Evolutionary conservation across 2,329 filamentous ascomycete species (phyloP), one percentile per base, ranked within the genome.

Genomic region (Corinectria fuckeliana): DNA sequence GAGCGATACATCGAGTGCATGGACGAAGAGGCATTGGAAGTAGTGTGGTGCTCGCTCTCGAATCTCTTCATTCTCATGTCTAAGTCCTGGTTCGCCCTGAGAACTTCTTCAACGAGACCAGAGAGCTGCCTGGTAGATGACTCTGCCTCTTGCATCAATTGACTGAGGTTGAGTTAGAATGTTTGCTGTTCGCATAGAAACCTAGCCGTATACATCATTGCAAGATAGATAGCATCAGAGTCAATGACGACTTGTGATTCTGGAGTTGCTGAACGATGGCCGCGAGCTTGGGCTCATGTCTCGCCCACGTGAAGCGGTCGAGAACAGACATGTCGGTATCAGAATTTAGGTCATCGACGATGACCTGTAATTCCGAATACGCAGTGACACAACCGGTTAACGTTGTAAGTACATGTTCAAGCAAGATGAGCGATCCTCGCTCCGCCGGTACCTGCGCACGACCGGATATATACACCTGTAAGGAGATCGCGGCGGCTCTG

Each of bases 311-410:
- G 6, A 54, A 9, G 1, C 32, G 21, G 18, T 54, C 30, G 13
- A 48, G 16, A 5, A 28, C 5, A 14, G 28, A n/a, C 41, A 54
- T 54, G 14, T 18, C 10, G 5, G 20, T 8, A 28, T 21, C 18
- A 3, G 20, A 11, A 28, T 54, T 54, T 23, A 54, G 11, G 13
- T 10, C 16, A 4, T n/a, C n/a, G 3, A 48, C 4, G 10, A 39
- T 54, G n/a, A 7, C 13, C 10, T 41, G 41, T 0, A 55, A 21
- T 3, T 55, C 51, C 16, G 51, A 41, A 16, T 39, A 55, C n/a
- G 51, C 48, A 4, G 21, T 55, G 3, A 55, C 51, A n/a, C 51
- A 55, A 9, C 41, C 42, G 5, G 51, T 55, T 16, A 55, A 39
- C 3, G 51, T 48, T 16, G 11, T 41, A 5, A 55, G 13, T 3